Evolutionary conservation across 352 stramenopile species (phyloP).

Genomic region (Pythium graminicola): DNA sequence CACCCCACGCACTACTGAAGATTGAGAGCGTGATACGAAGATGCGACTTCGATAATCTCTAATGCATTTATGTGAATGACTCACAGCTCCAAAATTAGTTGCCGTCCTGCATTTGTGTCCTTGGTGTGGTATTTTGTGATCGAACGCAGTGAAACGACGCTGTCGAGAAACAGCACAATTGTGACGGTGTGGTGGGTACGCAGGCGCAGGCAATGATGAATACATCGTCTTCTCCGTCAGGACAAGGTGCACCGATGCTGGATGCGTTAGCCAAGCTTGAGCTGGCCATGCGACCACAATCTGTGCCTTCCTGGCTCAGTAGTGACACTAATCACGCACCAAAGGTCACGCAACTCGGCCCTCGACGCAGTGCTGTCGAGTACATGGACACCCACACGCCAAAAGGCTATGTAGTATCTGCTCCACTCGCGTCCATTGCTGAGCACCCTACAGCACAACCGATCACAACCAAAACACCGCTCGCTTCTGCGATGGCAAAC

Average conservation of each 20-base stretch:
- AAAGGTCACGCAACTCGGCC: conserved; percentile 50
- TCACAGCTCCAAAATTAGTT: background rate
- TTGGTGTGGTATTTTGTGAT: background rate
- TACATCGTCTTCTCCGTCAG: background rate
- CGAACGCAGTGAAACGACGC: conserved; percentile 1
- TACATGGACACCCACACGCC: conserved; percentile 33
- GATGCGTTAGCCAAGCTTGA: conserved; percentile 62
- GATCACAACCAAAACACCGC: background rate
- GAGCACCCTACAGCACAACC: background rate
- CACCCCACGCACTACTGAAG: background rate
- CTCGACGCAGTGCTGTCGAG: conserved; percentile 42
- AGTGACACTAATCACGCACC: conserved; percentile 63
- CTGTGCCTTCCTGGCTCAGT: conserved; percentile 64
- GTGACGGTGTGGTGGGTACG: background rate
- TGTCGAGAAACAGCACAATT: conserved; percentile 2
- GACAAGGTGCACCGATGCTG: conserved; percentile 30
- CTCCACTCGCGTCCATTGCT: conserved; percentile 8
- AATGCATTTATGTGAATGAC: background rate
- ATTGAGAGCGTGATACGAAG: background rate
- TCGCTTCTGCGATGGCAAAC: background rate
- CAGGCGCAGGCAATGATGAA: conserved; percentile 2
- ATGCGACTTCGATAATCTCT: no score
- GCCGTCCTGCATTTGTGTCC: background rate
- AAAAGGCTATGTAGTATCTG: background rate
- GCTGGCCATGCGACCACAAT: conserved; percentile 64